Base-by-base conservation (phyloP, 2,329 filamentous ascomycete species). In the Penicillium fuscoglaucum region DNA sequence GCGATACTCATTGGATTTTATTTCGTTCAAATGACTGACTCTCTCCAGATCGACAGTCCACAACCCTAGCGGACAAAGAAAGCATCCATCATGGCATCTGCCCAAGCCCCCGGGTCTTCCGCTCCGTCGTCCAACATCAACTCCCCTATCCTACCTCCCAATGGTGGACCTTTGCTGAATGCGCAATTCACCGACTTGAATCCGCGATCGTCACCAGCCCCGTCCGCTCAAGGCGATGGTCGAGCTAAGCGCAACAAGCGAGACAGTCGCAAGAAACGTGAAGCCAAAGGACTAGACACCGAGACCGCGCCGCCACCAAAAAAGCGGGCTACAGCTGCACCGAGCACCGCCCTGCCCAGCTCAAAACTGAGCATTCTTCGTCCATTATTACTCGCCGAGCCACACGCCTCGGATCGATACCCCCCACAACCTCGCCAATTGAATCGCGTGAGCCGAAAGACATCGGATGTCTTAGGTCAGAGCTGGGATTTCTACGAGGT, bases 401-500 rank as follows among this genome's bases (percentile, higher is more conserved):
- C 75, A 12, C 70, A 73, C 35, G 56, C 65, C 9, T 75, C 74
- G 3, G 76, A 78, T 61, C 56, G 67, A 29, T 68, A 72, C 43
- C 75, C 73, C 39, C 75, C 76, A 10, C 73, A 72, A 40, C 68
- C 74, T 39, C 75, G 76, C 21, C 76, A 78, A 58, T 61, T 78
- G 61, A 78, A 74, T 51, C 70, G 67, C 17, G 69, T 74, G 44
- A 72, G 59, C 43, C 68, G 64, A 35, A 77, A 74, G 62, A 62
- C 66, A n/a, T 78, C 76, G 1, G 63, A 70, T 8, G 63, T 72
- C 0, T 58, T 74, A 9, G 68, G 70, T 2, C 70, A 73, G 52
- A 72, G 63, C 37, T 78, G 75, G 73, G 70, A 76, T 50, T 78
- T 78, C 50, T 77, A 76, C 53, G 76, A 78, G 52, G 68, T 78